Evolutionary conservation across 2,329 filamentous ascomycete genomes (phyloP).

Genomic region (Microcera coccophila): DNA sequence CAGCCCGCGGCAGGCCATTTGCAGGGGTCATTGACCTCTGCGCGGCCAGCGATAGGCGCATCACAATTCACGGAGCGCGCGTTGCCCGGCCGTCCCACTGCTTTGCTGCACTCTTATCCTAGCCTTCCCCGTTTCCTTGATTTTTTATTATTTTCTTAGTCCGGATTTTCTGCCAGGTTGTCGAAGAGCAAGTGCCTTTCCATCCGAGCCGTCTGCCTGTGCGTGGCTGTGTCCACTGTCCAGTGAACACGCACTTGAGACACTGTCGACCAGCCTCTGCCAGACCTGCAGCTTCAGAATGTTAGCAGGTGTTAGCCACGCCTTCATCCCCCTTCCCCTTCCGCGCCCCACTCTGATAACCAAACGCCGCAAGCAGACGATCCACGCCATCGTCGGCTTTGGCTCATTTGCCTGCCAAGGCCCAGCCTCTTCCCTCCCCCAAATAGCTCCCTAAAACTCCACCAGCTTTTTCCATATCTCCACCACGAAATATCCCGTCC

Average conservation of each 20-base stretch:
- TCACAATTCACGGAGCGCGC: no score
- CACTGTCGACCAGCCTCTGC: no score
- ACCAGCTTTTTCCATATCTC: conserved; percentile 21
- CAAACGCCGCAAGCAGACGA: conserved; percentile 26
- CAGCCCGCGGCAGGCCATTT: background rate
- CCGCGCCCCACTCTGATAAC: conserved; percentile 10
- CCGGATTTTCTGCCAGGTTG: no score
- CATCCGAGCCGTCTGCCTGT: conserved; percentile 13
- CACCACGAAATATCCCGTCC: conserved; percentile 29
- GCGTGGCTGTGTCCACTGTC: no score
- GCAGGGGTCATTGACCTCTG: background rate
- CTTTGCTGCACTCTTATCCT: background rate
- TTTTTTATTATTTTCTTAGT: no score
- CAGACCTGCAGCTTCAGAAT: no score
- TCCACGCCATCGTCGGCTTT: conserved; percentile 9
- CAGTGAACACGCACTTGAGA: no score
- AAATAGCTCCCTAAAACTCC: conserved; percentile 15
- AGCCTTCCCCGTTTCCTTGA: background rate
- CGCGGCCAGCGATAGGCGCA: background rate
- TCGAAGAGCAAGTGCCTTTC: background rate
- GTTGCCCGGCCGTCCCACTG: conserved; percentile 15
- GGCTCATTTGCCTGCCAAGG: conserved; percentile 1
- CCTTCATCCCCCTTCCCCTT: background rate
- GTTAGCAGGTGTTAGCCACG: no score
- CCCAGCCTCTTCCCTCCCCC: conserved; percentile 26